Conservation (phyloP, 208 protist species). For the Trypanosoma scelopori region DNA sequence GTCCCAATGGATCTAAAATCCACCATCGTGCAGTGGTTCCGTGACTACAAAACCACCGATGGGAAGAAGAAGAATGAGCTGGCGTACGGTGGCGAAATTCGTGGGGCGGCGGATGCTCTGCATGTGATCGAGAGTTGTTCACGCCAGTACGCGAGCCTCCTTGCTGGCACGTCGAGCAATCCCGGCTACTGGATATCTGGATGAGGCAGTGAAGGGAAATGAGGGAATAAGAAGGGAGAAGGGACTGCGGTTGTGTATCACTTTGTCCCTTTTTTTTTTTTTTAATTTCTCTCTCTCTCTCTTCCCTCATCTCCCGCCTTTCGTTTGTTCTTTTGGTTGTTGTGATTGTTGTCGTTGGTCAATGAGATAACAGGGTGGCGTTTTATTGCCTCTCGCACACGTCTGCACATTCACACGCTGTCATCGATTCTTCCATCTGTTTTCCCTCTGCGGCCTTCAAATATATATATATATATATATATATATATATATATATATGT, state of each 20-base stretch:
- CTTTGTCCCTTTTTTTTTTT: slow-evolving; percentile 7
- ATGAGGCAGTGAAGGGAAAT: neutral
- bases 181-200: slow-evolving; percentile 65
- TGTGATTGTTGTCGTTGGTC: no score
- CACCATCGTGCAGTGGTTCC: slow-evolving; percentile 84
- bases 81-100: slow-evolving; percentile 65
- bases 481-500: no score
- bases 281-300: no score
- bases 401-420: neutral
- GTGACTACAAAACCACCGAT: slow-evolving; percentile 92
- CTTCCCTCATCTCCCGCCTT: no score
- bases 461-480: no score
- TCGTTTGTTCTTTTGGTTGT: no score
- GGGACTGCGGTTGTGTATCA: slow-evolving; percentile 1
- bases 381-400: neutral
- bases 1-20: slow-evolving; percentile 52
- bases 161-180: slow-evolving; percentile 34
- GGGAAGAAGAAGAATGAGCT: slow-evolving; percentile 90
- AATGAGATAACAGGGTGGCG: no score
- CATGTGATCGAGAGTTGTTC: slow-evolving; percentile 57
- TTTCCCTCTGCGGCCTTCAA: no score
- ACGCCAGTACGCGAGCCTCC: slow-evolving; percentile 58
- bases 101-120: slow-evolving; percentile 55
- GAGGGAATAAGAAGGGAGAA: neutral
- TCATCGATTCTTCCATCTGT: neutral